These are phyloP conservation scores for Vigna radiata DNA, from an alignment of 306 rosid species.

Conservation along the genomic window DNA sequence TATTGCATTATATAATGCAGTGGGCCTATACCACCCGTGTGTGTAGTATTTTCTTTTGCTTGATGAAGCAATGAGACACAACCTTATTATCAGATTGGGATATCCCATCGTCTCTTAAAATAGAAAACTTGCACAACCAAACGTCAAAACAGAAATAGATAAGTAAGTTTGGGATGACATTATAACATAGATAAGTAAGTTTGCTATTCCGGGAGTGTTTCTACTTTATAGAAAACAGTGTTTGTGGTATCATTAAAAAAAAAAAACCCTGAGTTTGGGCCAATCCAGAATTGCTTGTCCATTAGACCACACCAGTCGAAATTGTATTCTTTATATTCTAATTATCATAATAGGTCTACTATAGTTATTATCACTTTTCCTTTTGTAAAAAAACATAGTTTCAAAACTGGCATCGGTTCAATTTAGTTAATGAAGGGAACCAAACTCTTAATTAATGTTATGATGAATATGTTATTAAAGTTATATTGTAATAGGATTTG, in stretches of 20 bases:
- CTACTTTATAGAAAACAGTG: neutral
- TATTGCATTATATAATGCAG: neutral
- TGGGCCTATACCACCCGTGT: conserved; percentile 29
- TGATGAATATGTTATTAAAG: too few relatives aligned
- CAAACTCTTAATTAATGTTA: too few relatives aligned
- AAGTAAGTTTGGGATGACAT: neutral
- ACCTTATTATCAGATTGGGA: neutral
- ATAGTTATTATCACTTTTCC: too few relatives aligned
- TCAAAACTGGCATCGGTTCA: too few relatives aligned
- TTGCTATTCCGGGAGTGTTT: neutral
- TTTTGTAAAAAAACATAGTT: too few relatives aligned
- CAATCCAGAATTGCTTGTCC: neutral
- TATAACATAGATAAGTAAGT: too few relatives aligned
- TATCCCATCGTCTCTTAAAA: neutral
- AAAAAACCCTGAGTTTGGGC: neutral
- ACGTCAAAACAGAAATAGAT: neutral
- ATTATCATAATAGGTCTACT: neutral
- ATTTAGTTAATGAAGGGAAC: too few relatives aligned
- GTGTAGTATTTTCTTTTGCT: neutral
- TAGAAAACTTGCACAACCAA: neutral
- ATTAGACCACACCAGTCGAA: neutral
- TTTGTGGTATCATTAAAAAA: neutral
- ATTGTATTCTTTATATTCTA: neutral
- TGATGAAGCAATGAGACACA: neutral
- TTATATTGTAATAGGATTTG: too few relatives aligned